Evolutionary conservation across 495 filamentous ascomycete genomes (phyloP), one percentile per base, ranked within the genome.

Genomic region (Xylaria flabelliformis): DNA sequence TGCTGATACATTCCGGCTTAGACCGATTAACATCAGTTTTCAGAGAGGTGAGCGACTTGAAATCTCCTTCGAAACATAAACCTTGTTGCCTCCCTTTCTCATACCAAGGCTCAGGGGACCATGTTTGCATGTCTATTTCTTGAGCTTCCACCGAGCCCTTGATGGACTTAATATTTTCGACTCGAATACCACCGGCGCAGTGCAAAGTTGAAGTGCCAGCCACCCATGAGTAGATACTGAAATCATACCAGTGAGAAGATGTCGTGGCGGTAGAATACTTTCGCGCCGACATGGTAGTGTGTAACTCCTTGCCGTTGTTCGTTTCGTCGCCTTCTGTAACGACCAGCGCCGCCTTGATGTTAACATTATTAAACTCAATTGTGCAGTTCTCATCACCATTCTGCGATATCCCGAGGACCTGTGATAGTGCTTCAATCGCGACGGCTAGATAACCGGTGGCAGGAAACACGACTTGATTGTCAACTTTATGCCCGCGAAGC

Each of bases 391-490:
- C 17, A 17, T 46, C 42, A 15, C 15, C 13, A 46, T 46, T 2
- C 15, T 46, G 42, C 42, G 4, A 50, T n/a, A 50, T 21, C 6
- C 19, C 46, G 19, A n/a, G 46, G 17, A 21, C 19, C 19, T 50
- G 46, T 85, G 77, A 62, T 0, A 83, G 72, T 0, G 83, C 83
- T 65, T 91, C 88, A 0, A 87, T 69, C 0, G 85, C 87, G 72
- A 86, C 83, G 6, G 80, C 78, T 3, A 87, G 70, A 67, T 88
- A 90, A 0, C 80, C 86, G 3, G 88, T 80, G 10, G 81, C 88
- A 5, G 90, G 90, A 56, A 89, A 88, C 0, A 93, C 76, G 9
- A 80, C 67, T 24, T 81, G 75, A 1, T 48, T 42, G 26, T 80
- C 79, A 1, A 84, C 5, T 39, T 66, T 74, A 75, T 89, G 87